Base-by-base conservation (phyloP, 768 basidiomycete species). In the Pleurotus giganteus region DNA sequence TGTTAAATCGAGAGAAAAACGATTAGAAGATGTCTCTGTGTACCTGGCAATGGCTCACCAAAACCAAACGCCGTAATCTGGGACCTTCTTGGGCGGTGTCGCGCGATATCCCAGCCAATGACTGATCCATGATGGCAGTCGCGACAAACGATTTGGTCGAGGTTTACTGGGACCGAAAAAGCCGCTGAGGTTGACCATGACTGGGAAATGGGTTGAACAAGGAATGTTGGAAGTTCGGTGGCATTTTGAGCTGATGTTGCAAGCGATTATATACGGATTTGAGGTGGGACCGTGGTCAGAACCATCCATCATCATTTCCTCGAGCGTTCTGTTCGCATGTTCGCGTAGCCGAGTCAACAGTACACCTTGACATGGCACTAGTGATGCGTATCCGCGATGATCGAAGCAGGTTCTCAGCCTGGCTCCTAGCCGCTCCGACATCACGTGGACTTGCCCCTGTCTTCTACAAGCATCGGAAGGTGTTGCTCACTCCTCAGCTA, bases 61-160 rank as follows among this genome's bases (percentile, higher is more conserved):
- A 6, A 78, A 31, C 74, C 75, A 80, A 26, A 78, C 58, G n/a
- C 74, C 62, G 55, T 74, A 71, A 23, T 71, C 60, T 0, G 71
- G 65, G 2, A 44, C 58, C 34, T 66, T 67, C 2, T 68, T 63
- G 4, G 71, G 71, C 4, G 70, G 69, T 1, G 59, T 51, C 12
- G 68, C 60, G 24, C 76, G 73, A 60, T 77, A 76, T 1, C 78
- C 78, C 12, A 80, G 60, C 76, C 77, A 80, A 54, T 63, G 71
- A 56, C 67, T 74, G 12, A 74, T 23, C 67, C 67, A 73, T 0
- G 60, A 46, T 13, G 76, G 76, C 39, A 70, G 68, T 17, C 19
- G 12, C 2, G 39, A 41, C 7, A 41, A 17, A n/a, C 15, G 52
- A 42, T 53, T 53, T 17, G 39, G 39, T 7, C 39, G 39, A 11